Evolutionary conservation across 192 early-diverging fungal genomes (phyloP).

Genomic region (Coemansia sp.): DNA sequence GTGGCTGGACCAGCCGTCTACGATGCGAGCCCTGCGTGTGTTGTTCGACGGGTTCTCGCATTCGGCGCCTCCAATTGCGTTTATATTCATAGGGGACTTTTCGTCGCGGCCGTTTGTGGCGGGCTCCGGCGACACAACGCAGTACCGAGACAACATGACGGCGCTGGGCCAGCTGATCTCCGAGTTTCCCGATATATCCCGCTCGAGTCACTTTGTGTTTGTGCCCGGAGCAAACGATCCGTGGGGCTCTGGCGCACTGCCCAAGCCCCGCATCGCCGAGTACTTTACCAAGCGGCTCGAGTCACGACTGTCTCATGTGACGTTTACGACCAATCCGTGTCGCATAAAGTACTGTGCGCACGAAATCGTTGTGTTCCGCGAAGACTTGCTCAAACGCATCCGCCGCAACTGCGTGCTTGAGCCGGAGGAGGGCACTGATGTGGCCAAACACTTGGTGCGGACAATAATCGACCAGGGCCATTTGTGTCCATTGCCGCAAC

Average conservation of each 20-base stretch:
- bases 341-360: conserved; percentile 87
- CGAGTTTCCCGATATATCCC: conserved; percentile 36
- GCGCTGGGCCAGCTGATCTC: conserved; percentile 46
- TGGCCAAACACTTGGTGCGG: conserved; percentile 62
- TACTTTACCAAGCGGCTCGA: conserved; percentile 63
- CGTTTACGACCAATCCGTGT: conserved; percentile 84
- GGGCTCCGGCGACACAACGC: conserved; percentile 58
- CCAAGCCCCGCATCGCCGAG: conserved; percentile 72
- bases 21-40: conserved; percentile 66
- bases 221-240: conserved; percentile 89
- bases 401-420: conserved; percentile 73
- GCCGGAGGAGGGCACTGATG: conserved; percentile 53
- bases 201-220: conserved; percentile 74
- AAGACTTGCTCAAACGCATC: conserved; percentile 76
- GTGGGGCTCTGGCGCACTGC: conserved; percentile 68
- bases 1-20: conserved; percentile 81
- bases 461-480: conserved; percentile 86
- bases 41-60: conserved; percentile 76
- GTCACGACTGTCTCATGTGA: conserved; percentile 58
- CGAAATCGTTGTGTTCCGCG: conserved; percentile 88
- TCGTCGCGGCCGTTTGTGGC: conserved; percentile 69
- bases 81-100: conserved; percentile 89
- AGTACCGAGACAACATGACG: conserved; percentile 59
- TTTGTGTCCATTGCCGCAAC: conserved; percentile 76
- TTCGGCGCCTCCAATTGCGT: conserved; percentile 70